These are phyloP conservation scores for Lyophyllum decastes DNA, from an alignment of 768 basidiomycete genomes.

Conservation along the genomic window DNA sequence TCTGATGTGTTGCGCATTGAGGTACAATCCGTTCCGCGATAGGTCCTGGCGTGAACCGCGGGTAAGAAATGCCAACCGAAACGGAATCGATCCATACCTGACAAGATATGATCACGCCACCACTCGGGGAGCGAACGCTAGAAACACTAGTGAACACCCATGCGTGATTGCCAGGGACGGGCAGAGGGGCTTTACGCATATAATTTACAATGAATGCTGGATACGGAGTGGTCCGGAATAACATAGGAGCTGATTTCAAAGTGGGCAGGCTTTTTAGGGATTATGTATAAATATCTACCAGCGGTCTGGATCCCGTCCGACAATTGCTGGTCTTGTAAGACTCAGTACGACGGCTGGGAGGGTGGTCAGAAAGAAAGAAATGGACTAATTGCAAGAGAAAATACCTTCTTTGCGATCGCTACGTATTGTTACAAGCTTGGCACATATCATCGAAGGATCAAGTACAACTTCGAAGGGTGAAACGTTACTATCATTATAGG, in stretches of 20 bases:
- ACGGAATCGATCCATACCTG: conserved; percentile 46
- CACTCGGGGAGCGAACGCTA: conserved; percentile 70
- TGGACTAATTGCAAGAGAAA: not conserved
- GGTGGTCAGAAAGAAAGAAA: not conserved
- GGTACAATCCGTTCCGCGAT: conserved; percentile 72
- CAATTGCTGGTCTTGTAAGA: conserved; percentile 61
- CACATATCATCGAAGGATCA: conserved; percentile 55
- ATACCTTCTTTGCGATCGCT: conserved; percentile 70
- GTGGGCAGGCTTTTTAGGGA: not conserved
- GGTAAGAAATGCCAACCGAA: not conserved
- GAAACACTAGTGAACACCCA: not conserved
- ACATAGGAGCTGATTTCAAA: conserved; percentile 55
- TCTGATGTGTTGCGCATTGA: conserved; percentile 70
- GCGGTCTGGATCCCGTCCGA: conserved; percentile 70
- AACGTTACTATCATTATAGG: not conserved
- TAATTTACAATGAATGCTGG: conserved; percentile 74
- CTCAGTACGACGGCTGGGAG: conserved; percentile 57
- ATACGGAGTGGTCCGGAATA: conserved; percentile 61
- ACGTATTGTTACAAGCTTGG: conserved; percentile 65
- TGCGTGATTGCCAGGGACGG: not conserved
- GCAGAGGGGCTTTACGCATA: conserved; percentile 58
- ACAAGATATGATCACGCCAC: conserved; percentile 77
- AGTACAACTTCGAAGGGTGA: not conserved
- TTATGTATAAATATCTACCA: conserved; percentile 47
- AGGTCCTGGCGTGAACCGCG: conserved; percentile 49